phyloP scores from a whole-genome alignment of 768 basidiomycete species.

The Termitomyces sp. region DNA sequence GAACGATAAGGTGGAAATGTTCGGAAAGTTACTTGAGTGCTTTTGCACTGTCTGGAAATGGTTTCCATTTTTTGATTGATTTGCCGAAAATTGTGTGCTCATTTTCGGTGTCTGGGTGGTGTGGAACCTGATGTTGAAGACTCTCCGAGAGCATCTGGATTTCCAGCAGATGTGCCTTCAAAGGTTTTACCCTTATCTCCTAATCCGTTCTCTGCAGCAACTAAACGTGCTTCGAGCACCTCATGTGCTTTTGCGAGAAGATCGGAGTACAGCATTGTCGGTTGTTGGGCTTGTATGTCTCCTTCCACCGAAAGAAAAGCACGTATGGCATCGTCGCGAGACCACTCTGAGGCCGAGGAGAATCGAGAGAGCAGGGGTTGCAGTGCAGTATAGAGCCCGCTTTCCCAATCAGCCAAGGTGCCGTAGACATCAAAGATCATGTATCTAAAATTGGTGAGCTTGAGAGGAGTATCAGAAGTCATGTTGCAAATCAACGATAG shows the following conservation, averaged over 20 bases:
- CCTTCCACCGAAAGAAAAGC: slow-evolving; percentile 49
- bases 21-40: slow-evolving; percentile 56
- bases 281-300: slow-evolving; percentile 53
- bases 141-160: slow-evolving; percentile 1
- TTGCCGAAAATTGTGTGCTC: slow-evolving; percentile 47
- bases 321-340: slow-evolving; percentile 43
- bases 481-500: not conserved
- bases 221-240: slow-evolving; percentile 29
- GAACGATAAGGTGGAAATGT: slow-evolving; percentile 63
- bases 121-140: slow-evolving; percentile 15
- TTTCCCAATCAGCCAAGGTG: slow-evolving; percentile 77
- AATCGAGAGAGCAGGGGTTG: slow-evolving; percentile 43
- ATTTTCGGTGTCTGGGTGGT: slow-evolving; percentile 11
- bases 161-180: slow-evolving; percentile 11
- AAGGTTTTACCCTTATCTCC: slow-evolving; percentile 10
- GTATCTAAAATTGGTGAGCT: slow-evolving; percentile 40
- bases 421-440: slow-evolving; percentile 77
- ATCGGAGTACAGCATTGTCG: slow-evolving; percentile 52
- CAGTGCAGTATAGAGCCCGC: slow-evolving; percentile 52
- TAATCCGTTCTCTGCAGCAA: slow-evolving; percentile 20
- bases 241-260: slow-evolving; percentile 48
- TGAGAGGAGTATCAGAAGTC: slow-evolving; percentile 7
- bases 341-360: slow-evolving; percentile 34
- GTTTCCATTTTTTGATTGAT: slow-evolving; percentile 56
- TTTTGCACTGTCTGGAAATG: slow-evolving; percentile 59